Base-by-base conservation (phyloP, 495 filamentous ascomycete genomes). In the Penicillium steckii region DNA sequence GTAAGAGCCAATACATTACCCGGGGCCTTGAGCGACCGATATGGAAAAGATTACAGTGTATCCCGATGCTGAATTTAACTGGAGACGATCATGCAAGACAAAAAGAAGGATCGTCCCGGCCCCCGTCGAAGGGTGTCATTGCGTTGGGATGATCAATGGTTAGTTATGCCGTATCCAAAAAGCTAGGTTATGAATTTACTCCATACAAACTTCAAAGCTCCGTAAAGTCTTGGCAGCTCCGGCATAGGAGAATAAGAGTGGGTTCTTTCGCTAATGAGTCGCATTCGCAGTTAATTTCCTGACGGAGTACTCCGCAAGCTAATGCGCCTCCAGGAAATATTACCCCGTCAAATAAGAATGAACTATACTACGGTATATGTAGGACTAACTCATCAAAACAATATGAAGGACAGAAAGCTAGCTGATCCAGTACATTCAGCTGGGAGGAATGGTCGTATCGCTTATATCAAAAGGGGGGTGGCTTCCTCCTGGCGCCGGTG, bases 11-110 rank as follows among this genome's bases (percentile, higher is more conserved):
- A 37, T n/a, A 15, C 33, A 1, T 3, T 37, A 17, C 8, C 33
- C 33, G 15, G 33, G 13, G 8, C 13, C 8, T 22, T 41, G 21
- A 9, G 38, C 38, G 21, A 41, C 8, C 8, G 23, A 41, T 41
- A 6, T 23, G n/a, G 15, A 17, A 7, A 4, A 37, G 33, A 37
- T 37, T 15, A n/a, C n/a, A n/a, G n/a, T n/a, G n/a, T n/a, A 15
- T 37, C 33, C 33, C 33, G 33, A 8, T 37, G 33, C 33, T 37
- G 33, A 13, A 6, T 15, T 15, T 17, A 5, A 37, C 8, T 41
- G 38, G 38, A 24, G 38, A 41, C 38, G 19, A 41, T 41, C 38
- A 41, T 41, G 38, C 38, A 41, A 24, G 38, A 41, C 38, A 41
- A 41, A 13, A 5, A n/a, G 27, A 12, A 23, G 38, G 38, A 23